Conservation (phyloP, 1,284 basidiomycete genomes). For the Trichosporon sp. region DNA sequence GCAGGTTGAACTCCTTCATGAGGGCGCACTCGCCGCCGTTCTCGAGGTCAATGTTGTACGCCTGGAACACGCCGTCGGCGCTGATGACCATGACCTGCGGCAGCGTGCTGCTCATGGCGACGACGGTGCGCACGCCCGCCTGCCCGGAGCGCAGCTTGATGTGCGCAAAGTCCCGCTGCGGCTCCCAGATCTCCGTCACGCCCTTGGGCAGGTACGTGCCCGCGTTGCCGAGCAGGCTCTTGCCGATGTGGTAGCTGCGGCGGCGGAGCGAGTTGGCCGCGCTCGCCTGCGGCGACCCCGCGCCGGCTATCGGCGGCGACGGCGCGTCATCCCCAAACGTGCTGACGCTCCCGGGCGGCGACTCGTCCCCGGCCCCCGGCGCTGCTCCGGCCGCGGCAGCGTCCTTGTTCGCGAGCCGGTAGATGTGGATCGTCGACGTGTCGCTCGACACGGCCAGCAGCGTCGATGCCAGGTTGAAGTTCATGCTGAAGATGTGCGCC, state of each 20-base stretch:
- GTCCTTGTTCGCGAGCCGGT: conserved; percentile 60
- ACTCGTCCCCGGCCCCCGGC: conserved; percentile 4
- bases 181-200: conserved; percentile 96
- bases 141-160: conserved; percentile 79
- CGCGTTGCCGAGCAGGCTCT: conserved; percentile 71
- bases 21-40: conserved; percentile 91
- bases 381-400: not conserved
- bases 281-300: conserved; percentile 5
- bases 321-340: conserved; percentile 23
- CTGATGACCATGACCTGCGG: conserved; percentile 97
- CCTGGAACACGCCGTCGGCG: conserved; percentile 91
- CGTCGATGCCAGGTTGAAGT: conserved; percentile 79
- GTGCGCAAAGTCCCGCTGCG: conserved; percentile 89
- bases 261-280: conserved; percentile 48
- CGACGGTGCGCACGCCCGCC: conserved; percentile 63
- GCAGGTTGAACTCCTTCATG: conserved; percentile 76
- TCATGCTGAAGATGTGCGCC: conserved; percentile 83
- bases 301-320: conserved; percentile 24
- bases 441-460: conserved; percentile 85
- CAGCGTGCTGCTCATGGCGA: conserved; percentile 76
- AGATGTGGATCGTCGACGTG: conserved; percentile 96
- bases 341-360: conserved; percentile 11
- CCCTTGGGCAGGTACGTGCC: conserved; percentile 88
- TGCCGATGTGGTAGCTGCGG: conserved; percentile 71
- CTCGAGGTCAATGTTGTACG: conserved; percentile 93